Evolutionary conservation across 164 flowering plant species (phyloP).

Genomic region (Amborella trichopoda): DNA sequence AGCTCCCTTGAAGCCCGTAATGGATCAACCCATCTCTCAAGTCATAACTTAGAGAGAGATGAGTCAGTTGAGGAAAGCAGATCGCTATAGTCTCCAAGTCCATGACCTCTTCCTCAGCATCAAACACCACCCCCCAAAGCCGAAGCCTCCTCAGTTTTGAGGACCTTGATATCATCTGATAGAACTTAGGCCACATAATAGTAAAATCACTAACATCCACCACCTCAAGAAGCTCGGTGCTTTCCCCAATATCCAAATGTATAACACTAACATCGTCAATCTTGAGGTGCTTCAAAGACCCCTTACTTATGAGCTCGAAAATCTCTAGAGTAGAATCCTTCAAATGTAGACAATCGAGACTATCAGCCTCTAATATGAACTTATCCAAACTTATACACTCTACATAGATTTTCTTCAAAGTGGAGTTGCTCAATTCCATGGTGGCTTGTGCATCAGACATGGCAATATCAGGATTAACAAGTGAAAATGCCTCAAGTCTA

Average conservation of each 20-base stretch:
- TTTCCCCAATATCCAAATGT: slow-evolving; percentile 79
- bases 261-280: slow-evolving; percentile 81
- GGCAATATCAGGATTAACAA: slow-evolving; percentile 67
- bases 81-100: slow-evolving; percentile 65
- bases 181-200: slow-evolving; percentile 70
- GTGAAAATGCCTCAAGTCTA: slow-evolving; percentile 45
- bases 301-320: slow-evolving; percentile 73
- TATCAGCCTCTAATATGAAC: slow-evolving; percentile 74
- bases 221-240: slow-evolving; percentile 60
- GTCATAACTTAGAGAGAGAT: slow-evolving; percentile 65
- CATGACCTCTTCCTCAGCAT: slow-evolving; percentile 69
- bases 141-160: slow-evolving; percentile 61
- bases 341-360: slow-evolving; percentile 53
- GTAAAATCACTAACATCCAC: slow-evolving; percentile 87
- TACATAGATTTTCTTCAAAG: slow-evolving; percentile 51
- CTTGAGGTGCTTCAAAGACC: slow-evolving; percentile 46
- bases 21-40: slow-evolving; percentile 50
- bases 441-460: slow-evolving; percentile 73
- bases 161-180: slow-evolving; percentile 69
- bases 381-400: slow-evolving; percentile 79
- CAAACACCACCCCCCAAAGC: slow-evolving; percentile 81
- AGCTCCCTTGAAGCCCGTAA: slow-evolving; percentile 50
- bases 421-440: slow-evolving; percentile 55
- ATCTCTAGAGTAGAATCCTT: slow-evolving; percentile 71
- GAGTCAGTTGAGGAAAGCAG: slow-evolving; percentile 57